A percentile compares a stretch with the other conserved stretches of the same genome.
These are phyloP conservation scores for Sugiyamaella boreocaroliniensis DNA, from an alignment of 805 yeast genomes.

Conservation along the genomic window DNA sequence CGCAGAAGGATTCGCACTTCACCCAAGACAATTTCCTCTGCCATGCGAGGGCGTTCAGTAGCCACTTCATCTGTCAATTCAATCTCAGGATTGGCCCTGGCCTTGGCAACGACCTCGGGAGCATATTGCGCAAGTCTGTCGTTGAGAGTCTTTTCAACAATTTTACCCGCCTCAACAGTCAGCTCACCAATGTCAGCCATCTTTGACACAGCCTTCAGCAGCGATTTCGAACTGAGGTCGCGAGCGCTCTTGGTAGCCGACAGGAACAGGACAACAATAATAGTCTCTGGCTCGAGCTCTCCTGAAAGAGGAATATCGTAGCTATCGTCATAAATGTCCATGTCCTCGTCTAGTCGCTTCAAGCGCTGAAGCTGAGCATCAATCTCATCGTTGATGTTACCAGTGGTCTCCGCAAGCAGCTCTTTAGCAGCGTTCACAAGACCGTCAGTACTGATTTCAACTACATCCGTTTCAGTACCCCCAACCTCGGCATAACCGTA, in stretches of 20 bases:
- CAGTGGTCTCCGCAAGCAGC: background rate
- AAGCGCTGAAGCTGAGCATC: constrained; percentile 3
- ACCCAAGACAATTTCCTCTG: constrained; percentile 22
- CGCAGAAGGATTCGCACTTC: constrained; percentile 24
- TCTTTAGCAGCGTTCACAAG: constrained; percentile 33
- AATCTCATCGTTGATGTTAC: background rate
- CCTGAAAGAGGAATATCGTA: constrained; percentile 20
- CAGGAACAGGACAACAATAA: constrained; percentile 6
- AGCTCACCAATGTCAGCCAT: constrained; percentile 12
- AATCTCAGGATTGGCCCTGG: background rate
- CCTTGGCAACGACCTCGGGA: background rate
- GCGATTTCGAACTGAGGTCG: constrained; percentile 11
- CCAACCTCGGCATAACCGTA: constrained; percentile 82
- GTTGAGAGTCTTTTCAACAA: constrained; percentile 11
- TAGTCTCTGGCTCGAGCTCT: constrained; percentile 16
- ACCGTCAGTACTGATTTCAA: constrained; percentile 52
- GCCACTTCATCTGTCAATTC: constrained; percentile 5
- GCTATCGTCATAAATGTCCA: constrained; percentile 21
- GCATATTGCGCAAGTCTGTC: constrained; percentile 21
- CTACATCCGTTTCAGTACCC: constrained; percentile 73
- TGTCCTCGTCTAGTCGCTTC: constrained; percentile 16
- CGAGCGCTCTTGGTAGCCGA: background rate
- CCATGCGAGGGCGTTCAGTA: constrained; percentile 18
- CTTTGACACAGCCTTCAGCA: constrained; percentile 9
- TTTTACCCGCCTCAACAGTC: constrained; percentile 10